Evolutionary conservation across 75 land plant species (phyloP), one percentile per base, ranked within the genome.

Genomic region (Selaginella tamariscina): DNA sequence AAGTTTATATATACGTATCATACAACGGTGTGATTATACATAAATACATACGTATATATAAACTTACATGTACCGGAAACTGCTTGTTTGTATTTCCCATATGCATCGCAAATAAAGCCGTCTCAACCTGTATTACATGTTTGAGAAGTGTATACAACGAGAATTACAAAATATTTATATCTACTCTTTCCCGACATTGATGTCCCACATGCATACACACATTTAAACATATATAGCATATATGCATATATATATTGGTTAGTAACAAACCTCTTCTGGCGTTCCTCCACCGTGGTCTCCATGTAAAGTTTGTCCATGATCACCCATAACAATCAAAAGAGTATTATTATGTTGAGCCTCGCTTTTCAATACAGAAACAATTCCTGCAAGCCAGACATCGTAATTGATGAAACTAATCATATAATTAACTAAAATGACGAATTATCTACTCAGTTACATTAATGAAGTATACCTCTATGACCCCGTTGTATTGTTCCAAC

Each of bases 271-370:
- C 91, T 95, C 99, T 78, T 95, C 96, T 63, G 91, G 11, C 63
- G 83, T 95, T 59, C 96, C 96, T 65, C 99, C 99, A 69, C 96
- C 96, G 78, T 90, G 96, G 75, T 95, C 99, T 70, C 96, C 96
- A 87, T 90, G 82, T 69, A 85, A 27, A 22, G 99, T 95, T 80
- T 95, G 99, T 1, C 96, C 99, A 80, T 95, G 99, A 71, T 90
- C 99, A 5, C 99, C 99, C 91, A 95, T 80, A 33, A 95, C 99
- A 62, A 95, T 49, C 15, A 95, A 81, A n/a, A 90, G 49, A 2
- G 99, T 85, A 39, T 90, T 82, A 68, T 95, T 96, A 74, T 90
- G 96, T 28, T 81, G 69, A n/a, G 77, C 82, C 22, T 84, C 78
- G 59, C 72, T 81, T 70, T 81, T 66, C 30, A 95, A 69, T 33